phyloP scores from a whole-genome alignment of 1,284 basidiomycete species.

The Pholiota adiposa region DNA sequence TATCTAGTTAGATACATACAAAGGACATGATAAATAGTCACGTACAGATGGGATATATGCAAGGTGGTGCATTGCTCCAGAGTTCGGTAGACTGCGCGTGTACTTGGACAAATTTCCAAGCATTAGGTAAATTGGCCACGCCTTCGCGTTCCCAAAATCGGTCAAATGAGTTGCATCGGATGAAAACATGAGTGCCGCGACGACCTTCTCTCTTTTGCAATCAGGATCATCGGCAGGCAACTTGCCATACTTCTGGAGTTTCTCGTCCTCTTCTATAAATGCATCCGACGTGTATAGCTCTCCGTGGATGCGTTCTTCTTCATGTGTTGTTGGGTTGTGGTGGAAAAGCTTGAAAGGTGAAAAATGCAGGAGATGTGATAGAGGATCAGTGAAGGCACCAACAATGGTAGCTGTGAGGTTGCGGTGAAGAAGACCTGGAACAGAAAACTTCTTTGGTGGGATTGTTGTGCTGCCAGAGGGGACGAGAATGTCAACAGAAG shows the following conservation, averaged over 20 bases:
- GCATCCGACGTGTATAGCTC: constrained; percentile 1
- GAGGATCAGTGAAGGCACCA: neutral
- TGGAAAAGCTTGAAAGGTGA: constrained; percentile 1
- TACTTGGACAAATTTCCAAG: constrained; percentile 37
- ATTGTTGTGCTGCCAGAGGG: neutral
- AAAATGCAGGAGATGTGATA: neutral
- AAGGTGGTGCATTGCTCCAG: constrained; percentile 26
- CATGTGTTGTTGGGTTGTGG: neutral
- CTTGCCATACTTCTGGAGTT: neutral
- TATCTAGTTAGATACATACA: neutral
- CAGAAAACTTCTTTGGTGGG: neutral
- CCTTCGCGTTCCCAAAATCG: neutral
- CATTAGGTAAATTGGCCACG: constrained; percentile 36
- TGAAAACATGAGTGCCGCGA: neutral
- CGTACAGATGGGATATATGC: constrained; percentile 14
- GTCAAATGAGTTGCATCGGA: neutral
- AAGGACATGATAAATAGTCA: neutral
- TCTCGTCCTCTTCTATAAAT: neutral
- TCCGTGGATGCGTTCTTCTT: neutral
- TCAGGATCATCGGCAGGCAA: neutral
- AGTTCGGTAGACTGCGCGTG: constrained; percentile 17
- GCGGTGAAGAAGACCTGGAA: constrained; percentile 1
- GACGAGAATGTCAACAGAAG: neutral
- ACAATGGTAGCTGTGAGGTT: neutral
- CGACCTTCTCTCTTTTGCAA: constrained; percentile 1